Base-by-base conservation (phyloP, 306 rosid genomes). In the Quercus berberidifolia region DNA sequence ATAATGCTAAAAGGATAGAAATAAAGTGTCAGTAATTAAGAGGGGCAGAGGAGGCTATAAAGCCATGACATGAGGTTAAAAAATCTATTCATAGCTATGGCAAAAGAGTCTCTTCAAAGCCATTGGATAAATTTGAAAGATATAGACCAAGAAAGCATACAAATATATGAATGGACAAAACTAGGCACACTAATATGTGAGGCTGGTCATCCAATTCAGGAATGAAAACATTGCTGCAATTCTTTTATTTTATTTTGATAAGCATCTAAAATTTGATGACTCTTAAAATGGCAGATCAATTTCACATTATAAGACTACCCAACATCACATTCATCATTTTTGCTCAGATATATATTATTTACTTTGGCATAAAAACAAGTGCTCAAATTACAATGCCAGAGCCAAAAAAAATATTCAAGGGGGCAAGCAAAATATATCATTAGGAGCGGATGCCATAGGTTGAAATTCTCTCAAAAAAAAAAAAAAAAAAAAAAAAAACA, bases 1-100 rank as follows among this genome's bases (percentile, higher is more conserved):
- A 87, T 89, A 95, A 81, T 95, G 97, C 99, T 93, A 87, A 81
- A 86, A 62, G 31, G 83, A 78, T 72, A 85, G 65, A 79, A 43
- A 78, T 14, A 58, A 58, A 64, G 59, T 78, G 9, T 55, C 58
- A 57, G 25, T 49, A 21, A 71, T 77, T 64, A 71, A 35, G 73
- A 51, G 11, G 62, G 68, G 76, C 73, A 81, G 11, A 1, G 28
- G 52, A 80, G 80, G 56, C 69, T 4, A 52, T 33, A 43, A 73
- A 73, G 62, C 62, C 60, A 31, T 54, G 49, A 5, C 43, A 43
- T 52, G 75, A 59, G 21, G 60, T 14, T 9, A 78, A 59, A 68
- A 35, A 67, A 65, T 55, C 60, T 15, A 67, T 74, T 54, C 18
- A 46, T 14, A 6, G 64, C n/a, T 60, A 58, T 71, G 62, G 77